Conservation (phyloP, 768 basidiomycete species). For the Suillus americanus region DNA sequence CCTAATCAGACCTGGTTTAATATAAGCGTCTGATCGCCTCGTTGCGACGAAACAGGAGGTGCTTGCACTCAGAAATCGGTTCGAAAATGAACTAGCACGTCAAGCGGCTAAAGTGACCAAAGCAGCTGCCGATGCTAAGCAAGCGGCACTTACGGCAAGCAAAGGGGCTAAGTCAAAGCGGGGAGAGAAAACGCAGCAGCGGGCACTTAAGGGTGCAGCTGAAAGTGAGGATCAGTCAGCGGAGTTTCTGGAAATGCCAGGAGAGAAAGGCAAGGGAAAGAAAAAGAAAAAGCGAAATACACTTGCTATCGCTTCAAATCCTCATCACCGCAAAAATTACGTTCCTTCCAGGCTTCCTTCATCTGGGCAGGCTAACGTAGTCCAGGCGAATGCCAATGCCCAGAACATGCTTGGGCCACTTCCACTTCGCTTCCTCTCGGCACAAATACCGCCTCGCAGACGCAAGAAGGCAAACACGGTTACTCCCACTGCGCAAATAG, state of each 20-base stretch:
- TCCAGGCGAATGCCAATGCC: conserved; percentile 40
- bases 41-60: conserved; percentile 70
- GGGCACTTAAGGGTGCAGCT: conserved; percentile 28
- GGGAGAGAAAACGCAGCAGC: conserved; percentile 39
- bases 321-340: conserved; percentile 94
- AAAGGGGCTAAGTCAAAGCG: conserved; percentile 39
- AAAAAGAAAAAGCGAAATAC: conserved; percentile 97
- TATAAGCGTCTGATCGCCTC: conserved; percentile 70
- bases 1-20: conserved; percentile 27
- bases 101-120: conserved; percentile 60
- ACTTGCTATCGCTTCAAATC: conserved; percentile 90
- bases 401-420: conserved; percentile 57
- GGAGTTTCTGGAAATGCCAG: conserved; percentile 40
- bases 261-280: conserved; percentile 28
- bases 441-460: conserved; percentile 58
- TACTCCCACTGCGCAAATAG: conserved; percentile 36
- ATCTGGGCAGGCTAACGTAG: conserved; percentile 38
- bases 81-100: conserved; percentile 71
- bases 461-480: conserved; percentile 25
- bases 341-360: conserved; percentile 79
- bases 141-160: conserved; percentile 41
- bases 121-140: conserved; percentile 50
- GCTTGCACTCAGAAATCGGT: conserved; percentile 58
- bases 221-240: conserved; percentile 34
- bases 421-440: conserved; percentile 65